A percentile compares a stretch with the other conserved stretches of the same genome.
Conservation (phyloP, 345 rosid species). For the Salix koriyanagi region DNA sequence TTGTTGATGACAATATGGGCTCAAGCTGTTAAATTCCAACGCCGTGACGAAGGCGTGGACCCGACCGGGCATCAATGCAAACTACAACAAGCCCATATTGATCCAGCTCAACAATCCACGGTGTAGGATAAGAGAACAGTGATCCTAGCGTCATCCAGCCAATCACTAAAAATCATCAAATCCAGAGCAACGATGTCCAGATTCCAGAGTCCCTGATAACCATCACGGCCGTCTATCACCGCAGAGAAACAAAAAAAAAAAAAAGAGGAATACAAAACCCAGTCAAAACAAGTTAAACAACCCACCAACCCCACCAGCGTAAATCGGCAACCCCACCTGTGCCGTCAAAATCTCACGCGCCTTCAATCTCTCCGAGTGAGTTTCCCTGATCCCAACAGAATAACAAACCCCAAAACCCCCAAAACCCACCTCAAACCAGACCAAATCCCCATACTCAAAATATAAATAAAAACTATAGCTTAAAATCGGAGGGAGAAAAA, state of each 20-base stretch:
- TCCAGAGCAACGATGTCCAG: not conserved
- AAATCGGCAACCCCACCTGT: not conserved
- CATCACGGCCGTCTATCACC: not conserved
- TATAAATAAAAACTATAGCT: constrained; percentile 8
- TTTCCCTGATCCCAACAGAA: constrained; percentile 41
- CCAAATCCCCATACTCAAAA: constrained; percentile 2
- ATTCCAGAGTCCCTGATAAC: not conserved
- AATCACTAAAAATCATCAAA: not conserved
- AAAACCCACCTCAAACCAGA: not conserved
- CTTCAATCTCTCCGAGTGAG: not conserved
- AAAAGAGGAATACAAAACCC: not conserved
- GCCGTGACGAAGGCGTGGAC: not conserved
- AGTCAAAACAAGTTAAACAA: not conserved
- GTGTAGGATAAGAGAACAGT: not conserved
- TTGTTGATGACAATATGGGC: not conserved
- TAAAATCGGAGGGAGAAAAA: not conserved
- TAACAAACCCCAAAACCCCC: constrained; percentile 18
- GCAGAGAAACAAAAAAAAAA: too few species aligned
- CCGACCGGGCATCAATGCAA: not conserved
- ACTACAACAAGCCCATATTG: not conserved
- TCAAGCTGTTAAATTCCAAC: not conserved
- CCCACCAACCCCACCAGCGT: not conserved
- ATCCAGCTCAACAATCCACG: not conserved
- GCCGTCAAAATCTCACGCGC: not conserved
- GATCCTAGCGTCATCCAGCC: not conserved